Base-by-base conservation (phyloP, 192 early-diverging fungal species). In the Dissophora globulifera region DNA sequence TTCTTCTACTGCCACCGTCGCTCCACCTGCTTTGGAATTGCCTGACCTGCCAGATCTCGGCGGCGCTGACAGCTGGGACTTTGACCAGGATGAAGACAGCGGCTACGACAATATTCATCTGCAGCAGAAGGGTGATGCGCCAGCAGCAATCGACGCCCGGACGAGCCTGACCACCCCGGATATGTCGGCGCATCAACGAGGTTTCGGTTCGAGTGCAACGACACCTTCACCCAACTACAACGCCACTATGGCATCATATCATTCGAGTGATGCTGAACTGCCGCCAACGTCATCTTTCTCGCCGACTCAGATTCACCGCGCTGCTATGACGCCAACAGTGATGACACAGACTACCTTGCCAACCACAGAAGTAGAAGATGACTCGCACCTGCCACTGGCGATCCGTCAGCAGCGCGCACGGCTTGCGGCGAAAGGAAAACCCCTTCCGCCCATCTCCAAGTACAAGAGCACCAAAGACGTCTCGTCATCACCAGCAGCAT, bases 351-450 rank as follows among this genome's bases (percentile, higher is more conserved):
- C n/a, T n/a, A n/a, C n/a, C n/a, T n/a, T n/a, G n/a, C n/a, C 40
- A 15, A 29, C 26, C 5, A 8, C n/a, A 2, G 55, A 58, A 16
- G 57, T 56, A 1, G 72, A 76, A 41, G 72, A 76, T 45, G 72
- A 76, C 30, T 76, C 72, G 2, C 64, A 67, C 53, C 26, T 76
- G 19, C 72, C 72, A 4, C 20, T 76, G 10, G 72, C 72, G 2
- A 76, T 76, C 16, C 62, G 72, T 27, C 72, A 76, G 47, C 72
- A 76, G 22, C 72, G 72, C 7, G 72, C 72, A 7, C 63, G 72
- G 20, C 51, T 76, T n/a, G 63, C 58, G 27, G 72, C 72, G 11
- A 61, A 47, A 30, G 72, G 72, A 49, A 76, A 76, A 38, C 72
- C 72, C 2, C 30, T 76, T n/a, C 72, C 72, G 15, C 72, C 72